Base-by-base conservation (phyloP, 225 moss, liverwort and hornwort species). In the Asterella californica region DNA sequence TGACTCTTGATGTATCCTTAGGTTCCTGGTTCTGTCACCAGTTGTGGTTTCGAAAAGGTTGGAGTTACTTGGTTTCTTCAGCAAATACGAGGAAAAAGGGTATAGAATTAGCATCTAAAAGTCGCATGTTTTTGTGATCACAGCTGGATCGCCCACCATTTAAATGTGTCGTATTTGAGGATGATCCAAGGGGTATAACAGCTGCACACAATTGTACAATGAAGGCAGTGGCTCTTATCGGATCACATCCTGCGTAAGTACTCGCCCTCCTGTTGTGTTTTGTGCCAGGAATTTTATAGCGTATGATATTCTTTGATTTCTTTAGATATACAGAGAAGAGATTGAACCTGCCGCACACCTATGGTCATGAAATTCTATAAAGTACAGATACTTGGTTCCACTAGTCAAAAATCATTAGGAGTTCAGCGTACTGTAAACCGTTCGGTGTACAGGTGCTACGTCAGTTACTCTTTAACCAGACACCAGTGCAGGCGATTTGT, bases 171-270 rank as follows among this genome's bases (percentile, higher is more conserved):
- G 97, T 99, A n/a, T 93, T 99, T 83, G 94, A 99, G 88, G 97
- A 99, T 84, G 92, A 99, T 78, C 94, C 97, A 63, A 86, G 93
- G 32, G 93, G 97, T 10, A 91, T 94, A 47, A 90, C 93, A 68
- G 97, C 97, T 19, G 97, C 97, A 33, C 97, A 99, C 65, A 99
- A 99, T 69, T 99, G 97, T 82, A 92, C 94, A 11, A 99, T 99
- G 94, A 99, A 99, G 87, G 92, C 94, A 36, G 93, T 99, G 67
- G 97, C 97, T n/a, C 90, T 99, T 30, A 94, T 97, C 63, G 94
- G 97, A 67, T 91, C 97, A 47, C 94, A 99, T 85, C 93, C 93
- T 76, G 97, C 97, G 15, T 87, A 83, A 76, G 87, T 87, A 25
- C 17, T 70, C 62, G 4, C 42, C 48, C 12, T 65, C 64, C 6